phyloP scores from a whole-genome alignment of 208 protist genomes.

The Leishmania guyanensis region DNA sequence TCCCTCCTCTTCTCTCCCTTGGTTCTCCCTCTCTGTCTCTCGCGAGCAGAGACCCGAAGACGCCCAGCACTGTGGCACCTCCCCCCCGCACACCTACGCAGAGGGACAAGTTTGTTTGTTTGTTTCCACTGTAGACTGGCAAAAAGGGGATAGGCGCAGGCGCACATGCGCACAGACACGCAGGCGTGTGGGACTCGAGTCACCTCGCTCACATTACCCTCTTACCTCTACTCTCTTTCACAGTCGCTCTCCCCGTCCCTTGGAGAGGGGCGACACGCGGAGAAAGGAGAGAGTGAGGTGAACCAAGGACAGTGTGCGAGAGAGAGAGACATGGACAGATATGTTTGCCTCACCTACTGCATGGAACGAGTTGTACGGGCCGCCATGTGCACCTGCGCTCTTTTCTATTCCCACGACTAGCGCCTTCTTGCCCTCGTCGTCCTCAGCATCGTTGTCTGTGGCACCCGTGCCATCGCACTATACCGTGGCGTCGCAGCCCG shows the following conservation, averaged over 20 bases:
- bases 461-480: not conserved
- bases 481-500: constrained; percentile 19
- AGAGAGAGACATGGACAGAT: not conserved
- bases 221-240: too few relatives aligned
- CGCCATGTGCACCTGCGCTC: not conserved
- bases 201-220: not conserved
- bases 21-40: not conserved
- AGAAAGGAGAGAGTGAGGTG: not conserved
- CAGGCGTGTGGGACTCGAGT: not conserved
- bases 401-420: not conserved
- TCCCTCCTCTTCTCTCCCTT: not conserved
- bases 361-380: constrained; percentile 14
- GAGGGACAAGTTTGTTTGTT: not conserved
- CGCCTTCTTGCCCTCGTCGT: constrained; percentile 1
- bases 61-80: not conserved
- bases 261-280: too few relatives aligned
- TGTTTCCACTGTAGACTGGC: not conserved
- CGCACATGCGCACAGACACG: not conserved
- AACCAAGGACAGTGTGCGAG: not conserved
- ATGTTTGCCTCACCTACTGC: constrained; percentile 20
- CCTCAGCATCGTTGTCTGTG: constrained; percentile 16
- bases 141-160: not conserved
- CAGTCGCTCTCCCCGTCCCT: not conserved
- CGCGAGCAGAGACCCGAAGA: not conserved
- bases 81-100: not conserved